A percentile compares a stretch with the other conserved stretches of the same genome.
These are phyloP conservation scores for Geotrichum fermentans DNA, from an alignment of 1,139 yeast species.

Conservation along the genomic window DNA sequence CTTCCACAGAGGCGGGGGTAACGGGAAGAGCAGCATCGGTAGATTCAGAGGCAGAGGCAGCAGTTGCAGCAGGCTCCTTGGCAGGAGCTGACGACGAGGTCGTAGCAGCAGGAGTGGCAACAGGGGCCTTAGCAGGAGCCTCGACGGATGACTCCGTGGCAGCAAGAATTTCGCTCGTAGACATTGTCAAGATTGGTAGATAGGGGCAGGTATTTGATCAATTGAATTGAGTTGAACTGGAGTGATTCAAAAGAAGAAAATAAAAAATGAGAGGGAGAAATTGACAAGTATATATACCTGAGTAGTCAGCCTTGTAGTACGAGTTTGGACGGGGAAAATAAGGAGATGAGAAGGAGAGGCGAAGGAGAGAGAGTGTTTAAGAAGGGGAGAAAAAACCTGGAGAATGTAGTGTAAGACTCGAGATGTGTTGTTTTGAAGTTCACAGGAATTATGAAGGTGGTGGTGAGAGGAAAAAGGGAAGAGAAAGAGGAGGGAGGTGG, in stretches of 20 bases:
- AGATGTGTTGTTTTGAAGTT: neutral
- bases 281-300: constrained; percentile 1
- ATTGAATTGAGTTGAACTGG: neutral
- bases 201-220: neutral
- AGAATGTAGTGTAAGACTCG: neutral
- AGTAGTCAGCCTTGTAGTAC: neutral
- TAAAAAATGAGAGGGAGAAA: neutral
- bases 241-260: constrained; percentile 2
- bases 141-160: constrained; percentile 36
- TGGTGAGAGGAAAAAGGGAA: neutral
- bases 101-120: constrained; percentile 21
- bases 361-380: neutral
- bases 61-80: constrained; percentile 28
- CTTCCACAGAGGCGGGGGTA: constrained; percentile 16
- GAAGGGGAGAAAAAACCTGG: neutral
- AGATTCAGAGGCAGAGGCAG: constrained; percentile 23
- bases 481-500: neutral
- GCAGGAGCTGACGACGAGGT: constrained; percentile 21
- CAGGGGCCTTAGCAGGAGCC: constrained; percentile 26
- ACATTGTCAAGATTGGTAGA: constrained; percentile 4
- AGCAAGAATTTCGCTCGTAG: constrained; percentile 30
- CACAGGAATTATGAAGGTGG: constrained; percentile 1
- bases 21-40: constrained; percentile 3
- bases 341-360: neutral
- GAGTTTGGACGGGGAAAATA: neutral